Evolutionary conservation across 2,329 filamentous ascomycete species (phyloP).

Genomic region (Talaromyces sp.): DNA sequence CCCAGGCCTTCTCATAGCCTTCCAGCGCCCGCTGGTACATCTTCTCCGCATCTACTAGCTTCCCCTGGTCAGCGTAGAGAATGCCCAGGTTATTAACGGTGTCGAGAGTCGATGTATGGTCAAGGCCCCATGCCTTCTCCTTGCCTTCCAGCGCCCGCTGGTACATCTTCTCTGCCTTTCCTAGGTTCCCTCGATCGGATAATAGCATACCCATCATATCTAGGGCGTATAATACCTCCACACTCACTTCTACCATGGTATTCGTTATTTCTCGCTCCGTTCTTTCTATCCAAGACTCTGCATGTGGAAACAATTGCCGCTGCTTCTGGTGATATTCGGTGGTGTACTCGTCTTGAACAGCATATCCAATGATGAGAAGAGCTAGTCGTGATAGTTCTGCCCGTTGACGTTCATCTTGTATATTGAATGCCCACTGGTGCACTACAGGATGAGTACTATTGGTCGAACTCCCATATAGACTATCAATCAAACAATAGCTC

Average conservation of each 20-base stretch:
- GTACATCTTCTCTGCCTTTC: no score
- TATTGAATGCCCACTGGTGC: conserved; percentile 3
- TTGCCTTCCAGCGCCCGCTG: no score
- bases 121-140: no score
- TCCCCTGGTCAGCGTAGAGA: no score
- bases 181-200: conserved; percentile 1
- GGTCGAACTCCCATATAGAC: neutral
- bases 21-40: no score
- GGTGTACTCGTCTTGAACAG: neutral
- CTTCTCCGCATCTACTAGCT: no score
- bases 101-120: no score
- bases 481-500: conserved; percentile 5
- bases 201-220: neutral
- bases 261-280: neutral
- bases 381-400: conserved; percentile 1
- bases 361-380: conserved; percentile 1
- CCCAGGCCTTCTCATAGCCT: no score
- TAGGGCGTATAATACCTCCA: neutral
- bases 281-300: conserved; percentile 1
- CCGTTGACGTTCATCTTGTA: conserved; percentile 1
- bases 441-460: conserved; percentile 4
- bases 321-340: conserved; percentile 3
- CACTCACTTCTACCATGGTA: neutral
- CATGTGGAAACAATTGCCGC: neutral
- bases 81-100: no score